phyloP scores from a whole-genome alignment of 2,329 filamentous ascomycete species.

The Verticillium alfalfae region DNA sequence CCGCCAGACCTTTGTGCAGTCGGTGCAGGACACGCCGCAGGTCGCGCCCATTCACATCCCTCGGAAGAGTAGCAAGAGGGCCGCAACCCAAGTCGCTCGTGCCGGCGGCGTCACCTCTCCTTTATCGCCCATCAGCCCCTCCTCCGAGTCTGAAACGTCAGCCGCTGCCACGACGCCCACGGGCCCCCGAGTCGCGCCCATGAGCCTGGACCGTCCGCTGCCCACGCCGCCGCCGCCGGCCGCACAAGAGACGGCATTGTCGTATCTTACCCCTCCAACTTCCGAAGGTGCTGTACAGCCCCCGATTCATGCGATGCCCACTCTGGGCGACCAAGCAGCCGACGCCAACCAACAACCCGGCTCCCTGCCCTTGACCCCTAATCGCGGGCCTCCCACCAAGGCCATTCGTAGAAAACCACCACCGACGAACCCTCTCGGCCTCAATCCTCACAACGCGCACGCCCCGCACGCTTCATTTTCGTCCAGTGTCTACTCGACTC shows the following conservation, averaged over 20 bases:
- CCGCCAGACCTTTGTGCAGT: conserved; percentile 56
- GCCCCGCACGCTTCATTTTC: conserved; percentile 16
- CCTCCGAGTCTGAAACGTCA: conserved; percentile 26
- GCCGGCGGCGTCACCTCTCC: conserved; percentile 11
- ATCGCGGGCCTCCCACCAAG: conserved; percentile 16
- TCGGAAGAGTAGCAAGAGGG: conserved; percentile 40
- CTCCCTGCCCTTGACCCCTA: conserved; percentile 7
- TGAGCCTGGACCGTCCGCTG: conserved; percentile 21
- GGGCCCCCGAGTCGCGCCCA: conserved; percentile 28
- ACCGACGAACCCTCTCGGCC: conserved; percentile 17
- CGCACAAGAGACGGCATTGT: conserved; percentile 14
- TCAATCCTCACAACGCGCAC: conserved; percentile 5
- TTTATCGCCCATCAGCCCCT: conserved; percentile 24
- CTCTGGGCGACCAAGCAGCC: neutral
- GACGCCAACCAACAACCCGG: conserved; percentile 4
- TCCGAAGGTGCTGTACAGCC: conserved; percentile 13
- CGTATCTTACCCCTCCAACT: conserved; percentile 25
- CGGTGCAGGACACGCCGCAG: conserved; percentile 55
- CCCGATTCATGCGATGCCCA: conserved; percentile 10
- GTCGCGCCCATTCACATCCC: conserved; percentile 53
- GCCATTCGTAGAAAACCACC: conserved; percentile 42
- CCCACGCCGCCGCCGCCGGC: conserved; percentile 3
- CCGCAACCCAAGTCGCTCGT: neutral
- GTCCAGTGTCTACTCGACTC: conserved; percentile 22
- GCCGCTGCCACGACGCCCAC: conserved; percentile 17